Percentiles rank a stretch among this genome's conserved stretches.
Evolutionary conservation across 2,329 filamentous ascomycete genomes (phyloP).

Genomic region (Hypoxylon sp.): DNA sequence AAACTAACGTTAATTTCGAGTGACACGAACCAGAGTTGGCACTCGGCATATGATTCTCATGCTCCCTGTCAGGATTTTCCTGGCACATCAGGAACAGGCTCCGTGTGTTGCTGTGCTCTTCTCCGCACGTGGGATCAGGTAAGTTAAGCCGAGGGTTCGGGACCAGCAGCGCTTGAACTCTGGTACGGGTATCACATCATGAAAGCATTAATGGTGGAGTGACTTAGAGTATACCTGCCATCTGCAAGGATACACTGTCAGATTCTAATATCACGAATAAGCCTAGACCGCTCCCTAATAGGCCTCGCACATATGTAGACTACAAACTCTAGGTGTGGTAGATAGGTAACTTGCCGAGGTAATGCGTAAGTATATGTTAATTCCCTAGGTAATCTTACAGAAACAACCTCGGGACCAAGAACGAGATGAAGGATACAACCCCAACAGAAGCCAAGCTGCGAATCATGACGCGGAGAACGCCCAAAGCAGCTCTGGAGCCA

Average conservation of each 20-base stretch:
- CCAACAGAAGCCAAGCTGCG: constrained; percentile 2
- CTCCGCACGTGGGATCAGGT: constrained; percentile 7
- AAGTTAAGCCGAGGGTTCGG: constrained; percentile 8
- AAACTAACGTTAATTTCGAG: not conserved
- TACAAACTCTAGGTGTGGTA: not conserved
- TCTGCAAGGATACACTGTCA: constrained; percentile 19
- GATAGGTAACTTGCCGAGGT: not conserved
- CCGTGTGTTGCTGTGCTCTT: not conserved
- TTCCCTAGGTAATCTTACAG: not conserved
- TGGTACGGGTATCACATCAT: constrained; percentile 28
- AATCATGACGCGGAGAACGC: constrained; percentile 12
- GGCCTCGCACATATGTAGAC: too few species aligned
- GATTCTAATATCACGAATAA: constrained; percentile 24
- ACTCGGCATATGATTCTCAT: not conserved
- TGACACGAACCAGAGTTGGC: constrained; percentile 15
- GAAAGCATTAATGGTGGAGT: constrained; percentile 2
- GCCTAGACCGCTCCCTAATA: constrained; percentile 8
- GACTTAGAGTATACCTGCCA: not conserved
- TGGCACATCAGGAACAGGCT: not conserved
- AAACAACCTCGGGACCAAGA: not conserved
- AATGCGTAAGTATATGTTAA: not conserved
- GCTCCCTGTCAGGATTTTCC: not conserved
- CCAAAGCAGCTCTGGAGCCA: not conserved
- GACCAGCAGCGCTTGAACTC: not conserved
- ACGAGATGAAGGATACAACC: constrained; percentile 19